Evolutionary conservation across 805 yeast genomes (phyloP).

Genomic region (Ogataea siamensis): DNA sequence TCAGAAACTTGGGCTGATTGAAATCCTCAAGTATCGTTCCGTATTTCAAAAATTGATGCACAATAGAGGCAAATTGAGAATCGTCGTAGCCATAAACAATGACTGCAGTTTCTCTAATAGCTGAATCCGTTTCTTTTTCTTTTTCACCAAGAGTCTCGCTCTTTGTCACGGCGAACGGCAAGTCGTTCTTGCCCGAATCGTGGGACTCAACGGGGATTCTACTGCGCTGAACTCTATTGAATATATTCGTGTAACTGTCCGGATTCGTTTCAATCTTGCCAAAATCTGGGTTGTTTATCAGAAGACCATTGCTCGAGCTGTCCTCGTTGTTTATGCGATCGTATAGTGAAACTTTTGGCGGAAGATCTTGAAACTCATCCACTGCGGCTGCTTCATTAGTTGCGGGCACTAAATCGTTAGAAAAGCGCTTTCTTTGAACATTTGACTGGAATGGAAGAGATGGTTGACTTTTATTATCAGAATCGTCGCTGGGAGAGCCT

Average conservation of each 20-base stretch:
- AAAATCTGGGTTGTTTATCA: constrained; percentile 25
- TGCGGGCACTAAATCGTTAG: constrained; percentile 2
- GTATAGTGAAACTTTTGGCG: constrained; percentile 50
- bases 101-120: constrained; percentile 56
- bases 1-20: constrained; percentile 31
- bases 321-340: constrained; percentile 43
- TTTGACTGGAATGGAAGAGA: constrained; percentile 26
- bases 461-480: constrained; percentile 23
- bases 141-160: constrained; percentile 7
- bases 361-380: constrained; percentile 40
- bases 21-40: constrained; percentile 80
- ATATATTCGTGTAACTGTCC: constrained; percentile 42
- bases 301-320: constrained; percentile 36
- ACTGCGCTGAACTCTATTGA: constrained; percentile 35
- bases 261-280: constrained; percentile 44
- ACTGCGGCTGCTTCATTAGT: constrained; percentile 21
- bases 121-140: constrained; percentile 29
- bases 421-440: constrained; percentile 22
- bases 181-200: constrained; percentile 7
- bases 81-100: constrained; percentile 90
- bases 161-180: constrained; percentile 19
- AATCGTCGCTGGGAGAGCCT: constrained; percentile 51
- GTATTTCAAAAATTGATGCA: constrained; percentile 72
- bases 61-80: constrained; percentile 59
- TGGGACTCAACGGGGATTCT: constrained; percentile 13